Percentiles rank a stretch among this genome's conserved stretches.
These are phyloP conservation scores for Aspergillus wentii DNA, from an alignment of 495 filamentous ascomycete genomes.

Conservation along the genomic window DNA sequence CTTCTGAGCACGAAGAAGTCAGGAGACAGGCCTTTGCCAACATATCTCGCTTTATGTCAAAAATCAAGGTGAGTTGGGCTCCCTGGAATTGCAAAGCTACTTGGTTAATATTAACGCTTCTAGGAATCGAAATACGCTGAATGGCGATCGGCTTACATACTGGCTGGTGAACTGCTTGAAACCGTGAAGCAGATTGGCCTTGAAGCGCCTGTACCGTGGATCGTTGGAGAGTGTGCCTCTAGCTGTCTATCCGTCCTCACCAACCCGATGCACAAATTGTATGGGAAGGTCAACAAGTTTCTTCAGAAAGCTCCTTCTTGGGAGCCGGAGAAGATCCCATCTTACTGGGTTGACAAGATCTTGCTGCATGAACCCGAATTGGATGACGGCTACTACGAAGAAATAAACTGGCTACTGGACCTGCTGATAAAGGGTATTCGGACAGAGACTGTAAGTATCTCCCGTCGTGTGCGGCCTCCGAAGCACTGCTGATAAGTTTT, in stretches of 20 bases:
- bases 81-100: not conserved
- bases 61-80: conserved; percentile 47
- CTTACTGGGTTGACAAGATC: conserved; percentile 66
- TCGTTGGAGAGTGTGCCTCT: conserved; percentile 69
- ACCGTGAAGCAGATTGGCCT: conserved; percentile 55
- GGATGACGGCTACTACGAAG: conserved; percentile 69
- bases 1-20: conserved; percentile 66
- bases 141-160: conserved; percentile 66
- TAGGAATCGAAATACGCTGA: conserved; percentile 66
- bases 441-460: conserved; percentile 42
- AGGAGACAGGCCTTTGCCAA: conserved; percentile 69
- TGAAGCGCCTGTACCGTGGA: conserved; percentile 60
- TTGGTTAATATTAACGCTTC: conserved; percentile 9
- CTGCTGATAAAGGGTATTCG: conserved; percentile 67
- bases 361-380: conserved; percentile 63
- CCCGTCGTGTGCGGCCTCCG: not conserved
- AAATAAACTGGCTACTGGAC: conserved; percentile 77
- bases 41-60: conserved; percentile 58
- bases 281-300: conserved; percentile 81
- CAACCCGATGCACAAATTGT: conserved; percentile 78
- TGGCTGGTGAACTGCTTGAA: conserved; percentile 74
- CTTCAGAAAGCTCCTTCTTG: conserved; percentile 71
- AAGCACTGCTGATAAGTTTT: conserved; percentile 3
- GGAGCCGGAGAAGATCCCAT: conserved; percentile 67
- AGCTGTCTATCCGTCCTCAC: conserved; percentile 61